Evolutionary conservation across 805 yeast genomes (phyloP), one percentile per base, ranked within the genome.

Genomic region (Metschnikowia continentalis): DNA sequence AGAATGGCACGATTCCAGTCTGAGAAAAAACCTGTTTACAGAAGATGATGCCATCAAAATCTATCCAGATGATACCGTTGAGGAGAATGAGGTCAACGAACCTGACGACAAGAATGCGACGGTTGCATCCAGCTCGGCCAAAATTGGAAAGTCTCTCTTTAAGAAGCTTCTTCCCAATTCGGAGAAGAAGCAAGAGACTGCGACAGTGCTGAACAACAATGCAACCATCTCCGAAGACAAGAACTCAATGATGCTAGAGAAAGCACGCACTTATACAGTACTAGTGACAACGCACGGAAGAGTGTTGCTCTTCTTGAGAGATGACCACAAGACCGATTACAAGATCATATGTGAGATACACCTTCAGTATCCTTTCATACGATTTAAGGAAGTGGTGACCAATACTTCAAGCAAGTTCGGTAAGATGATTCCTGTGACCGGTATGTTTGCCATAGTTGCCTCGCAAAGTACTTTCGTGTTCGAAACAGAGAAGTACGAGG

Each of bases 201-300:
- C 51, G 14, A 49, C 48, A 10, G 15, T 46, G 3, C 39, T 50
- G 15, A 35, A 19, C 10, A 40, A 42, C 6, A 40, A 39, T 7
- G 35, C 45, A 17, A 40, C 45, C 1, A 50, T 47, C 17, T 43
- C 46, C 3, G 52, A 48, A 11, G 42, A 40, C 2, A 52, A 48
- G n/a, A 50, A 38, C 17, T 30, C 42, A 3, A 43, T 37, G 14
- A 49, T 56, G 44, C 55, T 69, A 36, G 79, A 74, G 6, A 75
- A 69, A 42, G 70, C 70, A 47, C 65, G 72, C 49, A 71, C 74
- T 8, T 76, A 88, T 54, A 76, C 84, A 1, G 58, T 84, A 52
- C 56, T 86, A 13, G 69, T 84, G 0, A 86, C 91, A 1, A 73
- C 81, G 1, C 76, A 76, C 61, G 92, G 90, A 1, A 71, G 91